Conservation (phyloP, 1,284 basidiomycete species). For the Phenoliferia sp. region DNA sequence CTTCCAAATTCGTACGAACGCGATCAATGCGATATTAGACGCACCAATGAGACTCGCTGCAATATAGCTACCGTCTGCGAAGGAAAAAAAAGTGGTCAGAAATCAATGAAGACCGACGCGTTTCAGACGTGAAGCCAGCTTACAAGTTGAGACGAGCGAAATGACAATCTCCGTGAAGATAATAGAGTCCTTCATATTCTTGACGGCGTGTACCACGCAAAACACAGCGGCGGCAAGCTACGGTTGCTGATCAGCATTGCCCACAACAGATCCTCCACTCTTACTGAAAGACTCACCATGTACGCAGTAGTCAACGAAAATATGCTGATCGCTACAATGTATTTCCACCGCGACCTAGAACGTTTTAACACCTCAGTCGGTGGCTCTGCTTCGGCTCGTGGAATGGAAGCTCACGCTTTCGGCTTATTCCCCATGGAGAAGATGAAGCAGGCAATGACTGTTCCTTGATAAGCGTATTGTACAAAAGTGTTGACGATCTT, state of each 20-base stretch:
- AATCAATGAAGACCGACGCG: not conserved
- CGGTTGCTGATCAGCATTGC: not conserved
- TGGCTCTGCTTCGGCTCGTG: too few species aligned
- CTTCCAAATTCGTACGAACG: too few species aligned
- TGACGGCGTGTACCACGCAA: slow-evolving; percentile 65
- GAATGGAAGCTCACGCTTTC: slow-evolving; percentile 53
- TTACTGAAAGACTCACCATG: slow-evolving; percentile 7
- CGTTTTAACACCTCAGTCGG: not conserved
- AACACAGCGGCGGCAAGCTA: slow-evolving; percentile 59
- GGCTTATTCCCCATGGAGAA: slow-evolving; percentile 97
- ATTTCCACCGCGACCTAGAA: slow-evolving; percentile 39
- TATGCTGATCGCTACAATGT: slow-evolving; percentile 22
- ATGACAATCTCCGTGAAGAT: slow-evolving; percentile 72
- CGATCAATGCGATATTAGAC: too few species aligned
- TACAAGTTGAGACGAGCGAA: slow-evolving; percentile 75
- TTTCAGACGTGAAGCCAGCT: slow-evolving; percentile 35
- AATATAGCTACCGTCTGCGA: slow-evolving; percentile 56
- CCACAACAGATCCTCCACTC: too few species aligned
- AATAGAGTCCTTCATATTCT: slow-evolving; percentile 52
- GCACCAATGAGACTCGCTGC: slow-evolving; percentile 45
- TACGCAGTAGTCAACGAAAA: slow-evolving; percentile 22
- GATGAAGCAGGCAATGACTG: slow-evolving; percentile 82
- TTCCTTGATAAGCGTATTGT: slow-evolving; percentile 78
- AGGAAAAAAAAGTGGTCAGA: not conserved
- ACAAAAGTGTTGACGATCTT: slow-evolving; percentile 67